A percentile compares a stretch with the other conserved stretches of the same genome.
phyloP scores from a whole-genome alignment of 2,329 filamentous ascomycete genomes.

The Metarhizium humberi region DNA sequence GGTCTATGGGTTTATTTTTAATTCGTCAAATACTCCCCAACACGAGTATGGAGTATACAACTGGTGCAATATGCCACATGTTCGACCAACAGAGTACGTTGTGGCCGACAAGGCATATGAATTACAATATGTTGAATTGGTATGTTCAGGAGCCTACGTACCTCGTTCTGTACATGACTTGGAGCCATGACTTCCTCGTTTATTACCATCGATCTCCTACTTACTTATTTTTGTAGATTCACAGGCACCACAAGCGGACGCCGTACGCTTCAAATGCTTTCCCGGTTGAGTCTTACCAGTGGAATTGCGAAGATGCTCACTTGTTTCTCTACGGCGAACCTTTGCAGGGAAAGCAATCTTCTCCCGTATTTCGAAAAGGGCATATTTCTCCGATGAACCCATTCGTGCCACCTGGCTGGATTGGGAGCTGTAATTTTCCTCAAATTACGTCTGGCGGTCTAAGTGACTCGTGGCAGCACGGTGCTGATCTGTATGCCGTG shows the following conservation, averaged over 20 bases:
- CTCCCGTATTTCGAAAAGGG: slow-evolving; percentile 56
- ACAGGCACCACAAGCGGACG: slow-evolving; percentile 78
- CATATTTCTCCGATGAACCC: slow-evolving; percentile 56
- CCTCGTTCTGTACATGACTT: background rate
- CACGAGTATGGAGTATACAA: slow-evolving; percentile 58
- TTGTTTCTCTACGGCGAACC: slow-evolving; percentile 62
- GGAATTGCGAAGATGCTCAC: slow-evolving; percentile 62
- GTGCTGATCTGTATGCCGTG: slow-evolving; percentile 65
- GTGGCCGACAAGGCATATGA: slow-evolving; percentile 45
- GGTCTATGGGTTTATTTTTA: slow-evolving; percentile 66
- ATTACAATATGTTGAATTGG: slow-evolving; percentile 67
- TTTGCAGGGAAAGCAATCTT: slow-evolving; percentile 36
- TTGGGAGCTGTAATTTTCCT: slow-evolving; percentile 69
- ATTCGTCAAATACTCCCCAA: slow-evolving; percentile 51
- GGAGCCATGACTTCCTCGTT: background rate
- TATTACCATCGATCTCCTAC: background rate
- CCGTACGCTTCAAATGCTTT: slow-evolving; percentile 73
- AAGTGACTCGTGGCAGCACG: slow-evolving; percentile 67
- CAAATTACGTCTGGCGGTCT: slow-evolving; percentile 67
- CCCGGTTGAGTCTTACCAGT: slow-evolving; percentile 60
- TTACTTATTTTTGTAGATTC: slow-evolving; percentile 39
- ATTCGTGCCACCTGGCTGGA: slow-evolving; percentile 56
- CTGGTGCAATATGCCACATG: slow-evolving; percentile 84
- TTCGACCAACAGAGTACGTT: slow-evolving; percentile 56
- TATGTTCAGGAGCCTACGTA: slow-evolving; percentile 24